Conservation (phyloP, 371 early-diverging fungal genomes). For the Actinomortierella ambigua region DNA sequence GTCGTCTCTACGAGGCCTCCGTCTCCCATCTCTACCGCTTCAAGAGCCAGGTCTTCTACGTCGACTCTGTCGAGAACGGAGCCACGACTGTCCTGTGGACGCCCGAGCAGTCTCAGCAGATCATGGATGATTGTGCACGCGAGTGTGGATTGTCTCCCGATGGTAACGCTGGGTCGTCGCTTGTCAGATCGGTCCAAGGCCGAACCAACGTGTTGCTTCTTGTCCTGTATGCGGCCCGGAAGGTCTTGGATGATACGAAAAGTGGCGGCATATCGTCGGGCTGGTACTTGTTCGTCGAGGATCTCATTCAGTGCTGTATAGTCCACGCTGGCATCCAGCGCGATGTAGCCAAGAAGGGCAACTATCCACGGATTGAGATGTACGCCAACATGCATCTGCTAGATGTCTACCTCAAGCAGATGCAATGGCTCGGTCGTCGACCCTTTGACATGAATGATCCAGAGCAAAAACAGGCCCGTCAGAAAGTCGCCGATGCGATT, state of each 20-base stretch:
- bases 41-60: constrained; percentile 1
- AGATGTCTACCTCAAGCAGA: constrained; percentile 4
- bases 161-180: constrained; percentile 14
- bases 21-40: constrained; percentile 34
- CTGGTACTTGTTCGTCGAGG: constrained; percentile 45
- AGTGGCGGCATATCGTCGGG: constrained; percentile 8
- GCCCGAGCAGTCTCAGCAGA: background rate
- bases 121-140: constrained; percentile 14
- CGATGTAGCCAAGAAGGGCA: constrained; percentile 12
- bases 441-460: constrained; percentile 3
- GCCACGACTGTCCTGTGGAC: background rate
- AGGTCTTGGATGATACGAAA: constrained; percentile 5
- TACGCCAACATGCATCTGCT: constrained; percentile 10
- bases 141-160: constrained; percentile 31
- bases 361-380: constrained; percentile 8
- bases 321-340: constrained; percentile 4
- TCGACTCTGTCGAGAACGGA: background rate
- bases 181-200: constrained; percentile 23
- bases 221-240: constrained; percentile 2
- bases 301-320: constrained; percentile 18
- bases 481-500: background rate
- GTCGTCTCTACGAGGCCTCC: constrained; percentile 43
- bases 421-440: constrained; percentile 9
- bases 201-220: constrained; percentile 12
- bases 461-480: background rate